Conservation (phyloP, 1,284 basidiomycete species). For the Cryptococcus maquisensis region DNA sequence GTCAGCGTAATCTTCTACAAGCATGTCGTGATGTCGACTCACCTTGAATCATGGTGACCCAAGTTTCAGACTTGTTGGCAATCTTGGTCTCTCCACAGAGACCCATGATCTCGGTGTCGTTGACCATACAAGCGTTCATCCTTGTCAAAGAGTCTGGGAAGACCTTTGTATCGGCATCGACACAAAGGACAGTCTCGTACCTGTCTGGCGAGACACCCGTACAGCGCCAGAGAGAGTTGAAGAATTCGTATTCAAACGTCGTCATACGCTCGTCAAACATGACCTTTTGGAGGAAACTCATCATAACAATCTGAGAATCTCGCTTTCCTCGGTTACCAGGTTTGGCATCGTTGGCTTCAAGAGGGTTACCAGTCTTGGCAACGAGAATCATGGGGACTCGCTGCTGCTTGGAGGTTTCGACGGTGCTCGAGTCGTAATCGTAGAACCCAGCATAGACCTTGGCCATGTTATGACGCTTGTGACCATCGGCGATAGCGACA, state of each 20-base stretch:
- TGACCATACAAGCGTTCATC: conserved; percentile 91
- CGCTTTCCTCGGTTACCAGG: conserved; percentile 99
- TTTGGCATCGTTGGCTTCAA: conserved; percentile 82
- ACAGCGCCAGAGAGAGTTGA: conserved; percentile 91
- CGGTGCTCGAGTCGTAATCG: conserved; percentile 86
- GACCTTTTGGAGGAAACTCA: conserved; percentile 97
- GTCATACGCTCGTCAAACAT: conserved; percentile 99
- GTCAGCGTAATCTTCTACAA: conserved; percentile 1
- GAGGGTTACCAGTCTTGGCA: conserved; percentile 87
- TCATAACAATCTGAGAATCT: conserved; percentile 94
- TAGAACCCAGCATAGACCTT: conserved; percentile 99
- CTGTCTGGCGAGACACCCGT: conserved; percentile 95
- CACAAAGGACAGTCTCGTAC: conserved; percentile 93
- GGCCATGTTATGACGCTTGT: conserved; percentile 99
- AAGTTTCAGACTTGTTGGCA: conserved; percentile 95
- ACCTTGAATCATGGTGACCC: conserved; percentile 96
- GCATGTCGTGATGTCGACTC: conserved; percentile 38
- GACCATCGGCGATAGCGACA: conserved; percentile 96
- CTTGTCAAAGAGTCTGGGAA: conserved; percentile 89
- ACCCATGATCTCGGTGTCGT: conserved; percentile 97
- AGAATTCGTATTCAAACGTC: conserved; percentile 98
- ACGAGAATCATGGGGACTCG: conserved; percentile 92
- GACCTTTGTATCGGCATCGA: conserved; percentile 97
- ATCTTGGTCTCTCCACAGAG: conserved; percentile 99
- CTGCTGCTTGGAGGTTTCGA: conserved; percentile 92